A percentile compares a stretch with the other conserved stretches of the same genome.
Conservation (phyloP, 2,329 filamentous ascomycete genomes). For the Fusarium sterilihyphosum region DNA sequence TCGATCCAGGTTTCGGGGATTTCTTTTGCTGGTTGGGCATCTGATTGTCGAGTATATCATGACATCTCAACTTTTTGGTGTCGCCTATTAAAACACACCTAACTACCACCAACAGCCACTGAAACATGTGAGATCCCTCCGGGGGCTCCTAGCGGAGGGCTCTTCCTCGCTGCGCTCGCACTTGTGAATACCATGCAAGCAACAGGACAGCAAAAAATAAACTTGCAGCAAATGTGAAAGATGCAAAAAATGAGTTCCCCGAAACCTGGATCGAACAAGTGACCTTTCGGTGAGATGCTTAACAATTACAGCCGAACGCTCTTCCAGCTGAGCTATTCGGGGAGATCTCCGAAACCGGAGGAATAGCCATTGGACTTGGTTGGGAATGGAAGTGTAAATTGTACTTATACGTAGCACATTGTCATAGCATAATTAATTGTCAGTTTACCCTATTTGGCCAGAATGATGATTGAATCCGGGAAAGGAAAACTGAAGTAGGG, state of each 20-base stretch:
- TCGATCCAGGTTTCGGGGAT: conserved; percentile 55
- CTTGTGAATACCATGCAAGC: background rate
- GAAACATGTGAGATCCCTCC: background rate
- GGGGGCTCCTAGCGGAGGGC: background rate
- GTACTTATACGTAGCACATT: background rate
- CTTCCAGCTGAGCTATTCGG: conserved; percentile 43
- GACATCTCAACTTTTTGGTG: background rate
- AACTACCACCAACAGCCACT: background rate
- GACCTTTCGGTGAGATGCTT: conserved; percentile 41
- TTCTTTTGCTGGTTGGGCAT: conserved; percentile 11
- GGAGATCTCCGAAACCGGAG: conserved; percentile 28
- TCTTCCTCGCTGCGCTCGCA: background rate
- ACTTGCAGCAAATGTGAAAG: background rate
- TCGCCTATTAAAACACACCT: too few relatives aligned
- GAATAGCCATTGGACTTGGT: conserved; percentile 21
- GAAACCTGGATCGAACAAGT: conserved; percentile 45
- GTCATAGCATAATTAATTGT: fast-evolving
- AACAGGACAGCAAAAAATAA: background rate
- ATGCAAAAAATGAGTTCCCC: conserved; percentile 29
- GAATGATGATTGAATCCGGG: fast-evolving
- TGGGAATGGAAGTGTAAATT: background rate
- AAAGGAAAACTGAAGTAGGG: too few relatives aligned
- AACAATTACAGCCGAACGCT: conserved; percentile 42
- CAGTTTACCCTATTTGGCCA: too few relatives aligned
- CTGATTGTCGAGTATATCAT: background rate